Base-by-base conservation (phyloP, 495 filamentous ascomycete species). In the Diplogelasinospora grovesii region DNA sequence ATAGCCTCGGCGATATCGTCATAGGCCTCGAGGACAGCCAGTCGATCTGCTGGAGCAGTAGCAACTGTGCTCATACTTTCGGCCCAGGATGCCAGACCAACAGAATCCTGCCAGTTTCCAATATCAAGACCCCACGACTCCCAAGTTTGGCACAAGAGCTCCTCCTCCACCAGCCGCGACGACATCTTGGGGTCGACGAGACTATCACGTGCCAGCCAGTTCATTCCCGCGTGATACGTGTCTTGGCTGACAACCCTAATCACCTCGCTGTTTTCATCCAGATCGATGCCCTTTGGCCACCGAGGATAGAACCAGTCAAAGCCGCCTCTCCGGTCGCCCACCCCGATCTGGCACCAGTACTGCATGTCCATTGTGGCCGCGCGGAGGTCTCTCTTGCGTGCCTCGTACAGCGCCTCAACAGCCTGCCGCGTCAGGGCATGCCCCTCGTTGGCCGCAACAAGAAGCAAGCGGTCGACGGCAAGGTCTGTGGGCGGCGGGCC, bases 271-370 rank as follows among this genome's bases (percentile, higher is more conserved):
- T 81, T 55, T 13, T 72, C 64, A 48, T 89, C 81, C 3, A 83
- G 50, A 53, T 89, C 85, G 3, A 65, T 55, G 0, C 83, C 81
- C 16, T 66, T 75, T 11, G 87, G 83, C 78, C 79, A 89, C 26
- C 78, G 72, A 37, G 71, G 81, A 60, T 77, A 85, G 41, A 92
- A 82, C 93, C 93, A 99, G 37, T 92, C 86, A 18, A 95, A 70
- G 2, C 90, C 89, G 1, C 85, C 82, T 55, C 85, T 85, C 10
- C 77, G 70, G 51, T 93, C 90, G n/a, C 93, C 93, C 19, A 97
- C 77, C 1, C 78, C 89, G 61, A 97, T 88, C 61, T 96, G 92
- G 52, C 93, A 97, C 88, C 88, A 96, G 59, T 92, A 94, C 47
- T 94, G 79, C 8, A 99, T 69, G 35, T 99, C 87, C 44, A 75